A percentile compares a stretch with the other conserved stretches of the same genome.
These are phyloP conservation scores for Capsella bursapastoris DNA, from an alignment of 345 rosid genomes.

Conservation along the genomic window DNA sequence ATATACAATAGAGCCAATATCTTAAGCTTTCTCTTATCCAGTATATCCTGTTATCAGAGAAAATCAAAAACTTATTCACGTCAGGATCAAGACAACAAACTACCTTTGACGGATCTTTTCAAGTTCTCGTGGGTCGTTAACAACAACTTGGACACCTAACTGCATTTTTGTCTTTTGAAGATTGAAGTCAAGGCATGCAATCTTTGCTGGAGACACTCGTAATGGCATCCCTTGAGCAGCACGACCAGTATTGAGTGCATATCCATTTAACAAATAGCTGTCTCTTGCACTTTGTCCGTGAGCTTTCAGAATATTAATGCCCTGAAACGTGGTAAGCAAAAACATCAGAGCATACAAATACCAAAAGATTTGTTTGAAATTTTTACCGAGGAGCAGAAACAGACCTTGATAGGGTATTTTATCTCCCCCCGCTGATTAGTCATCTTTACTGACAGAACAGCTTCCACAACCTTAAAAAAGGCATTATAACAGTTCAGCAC, in stretches of 20 bases:
- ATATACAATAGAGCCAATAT: not conserved
- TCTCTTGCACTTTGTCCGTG: constrained; percentile 95
- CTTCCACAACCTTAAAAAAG: constrained; percentile 73
- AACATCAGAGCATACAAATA: not conserved
- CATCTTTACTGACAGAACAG: constrained; percentile 87
- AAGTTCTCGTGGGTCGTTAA: constrained; percentile 95
- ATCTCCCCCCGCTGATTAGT: constrained; percentile 88
- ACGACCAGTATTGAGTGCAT: constrained; percentile 91
- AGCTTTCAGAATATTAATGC: constrained; percentile 90
- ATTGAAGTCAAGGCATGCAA: constrained; percentile 96
- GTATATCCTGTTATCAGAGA: not conserved
- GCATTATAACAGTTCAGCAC: constrained; percentile 15
- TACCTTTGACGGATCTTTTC: constrained; percentile 96
- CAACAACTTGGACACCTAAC: constrained; percentile 92
- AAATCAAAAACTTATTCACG: not conserved
- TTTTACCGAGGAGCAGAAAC: constrained; percentile 13
- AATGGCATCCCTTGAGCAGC: constrained; percentile 99
- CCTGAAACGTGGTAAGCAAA: constrained; percentile 49
- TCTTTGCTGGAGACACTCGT: constrained; percentile 85
- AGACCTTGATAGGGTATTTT: constrained; percentile 93
- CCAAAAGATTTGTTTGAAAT: constrained; percentile 6
- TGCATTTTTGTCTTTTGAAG: constrained; percentile 98
- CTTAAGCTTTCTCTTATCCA: not conserved
- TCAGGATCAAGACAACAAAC: constrained; percentile 18
- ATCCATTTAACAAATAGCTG: constrained; percentile 88